Conservation (phyloP, 1,284 basidiomycete genomes). For the Ceratobasidium sp. region DNA sequence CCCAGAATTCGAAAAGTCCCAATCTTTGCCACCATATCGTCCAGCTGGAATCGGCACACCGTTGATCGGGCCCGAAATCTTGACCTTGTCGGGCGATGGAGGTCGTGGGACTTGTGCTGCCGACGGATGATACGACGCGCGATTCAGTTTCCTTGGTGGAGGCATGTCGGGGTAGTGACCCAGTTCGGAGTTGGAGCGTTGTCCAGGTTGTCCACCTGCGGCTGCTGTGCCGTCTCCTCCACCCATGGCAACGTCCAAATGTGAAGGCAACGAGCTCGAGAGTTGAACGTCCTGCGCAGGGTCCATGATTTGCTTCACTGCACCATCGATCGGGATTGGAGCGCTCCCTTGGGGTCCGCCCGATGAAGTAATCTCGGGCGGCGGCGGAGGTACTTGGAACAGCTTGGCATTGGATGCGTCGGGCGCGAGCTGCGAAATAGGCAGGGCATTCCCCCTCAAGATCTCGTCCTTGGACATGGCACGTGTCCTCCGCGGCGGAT, state of each 20-base stretch:
- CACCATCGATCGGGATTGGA: slow-evolving; percentile 51
- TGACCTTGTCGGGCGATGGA: slow-evolving; percentile 72
- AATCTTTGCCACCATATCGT: slow-evolving; percentile 82
- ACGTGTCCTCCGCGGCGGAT: slow-evolving; percentile 43
- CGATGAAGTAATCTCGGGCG: slow-evolving; percentile 45
- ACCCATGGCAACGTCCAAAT: slow-evolving; percentile 51
- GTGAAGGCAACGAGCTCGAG: slow-evolving; percentile 62
- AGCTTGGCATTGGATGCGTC: slow-evolving; percentile 67
- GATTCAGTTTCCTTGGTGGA: slow-evolving; percentile 33
- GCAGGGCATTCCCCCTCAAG: slow-evolving; percentile 62
- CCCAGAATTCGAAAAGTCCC: slow-evolving; percentile 44
- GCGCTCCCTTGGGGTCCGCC: neutral
- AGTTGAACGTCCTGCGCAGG: slow-evolving; percentile 48
- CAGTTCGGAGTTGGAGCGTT: slow-evolving; percentile 75
- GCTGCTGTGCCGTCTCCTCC: slow-evolving; percentile 44
- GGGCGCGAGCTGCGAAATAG: slow-evolving; percentile 63
- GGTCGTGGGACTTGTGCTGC: slow-evolving; percentile 58
- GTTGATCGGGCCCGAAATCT: slow-evolving; percentile 89
- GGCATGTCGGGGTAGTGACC: slow-evolving; percentile 73
- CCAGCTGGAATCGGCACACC: slow-evolving; percentile 86
- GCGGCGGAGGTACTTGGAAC: slow-evolving; percentile 56
- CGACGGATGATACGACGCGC: slow-evolving; percentile 59
- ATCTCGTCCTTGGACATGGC: slow-evolving; percentile 69
- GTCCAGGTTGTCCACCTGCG: slow-evolving; percentile 53
- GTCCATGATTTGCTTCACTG: slow-evolving; percentile 53